These are phyloP conservation scores for Metschnikowia lunata DNA, from an alignment of 805 yeast species.

Conservation along the genomic window DNA sequence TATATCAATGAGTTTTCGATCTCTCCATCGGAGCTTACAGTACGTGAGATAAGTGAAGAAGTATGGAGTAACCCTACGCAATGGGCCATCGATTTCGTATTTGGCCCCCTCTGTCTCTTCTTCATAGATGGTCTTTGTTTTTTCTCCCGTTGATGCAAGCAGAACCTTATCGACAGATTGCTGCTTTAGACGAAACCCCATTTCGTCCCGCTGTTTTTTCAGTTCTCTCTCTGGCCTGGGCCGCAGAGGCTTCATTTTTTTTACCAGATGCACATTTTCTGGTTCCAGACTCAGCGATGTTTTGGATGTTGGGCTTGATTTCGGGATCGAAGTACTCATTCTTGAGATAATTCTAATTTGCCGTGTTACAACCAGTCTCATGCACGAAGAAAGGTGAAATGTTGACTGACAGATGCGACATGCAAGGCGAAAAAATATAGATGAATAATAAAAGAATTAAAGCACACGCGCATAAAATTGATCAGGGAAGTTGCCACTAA, in stretches of 20 bases:
- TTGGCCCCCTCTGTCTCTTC: slow-evolving; percentile 58
- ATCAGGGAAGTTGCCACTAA: no score
- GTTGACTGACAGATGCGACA: no score
- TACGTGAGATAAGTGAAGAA: slow-evolving; percentile 85
- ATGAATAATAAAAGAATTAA: no score
- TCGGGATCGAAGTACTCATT: background rate
- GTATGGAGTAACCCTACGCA: slow-evolving; percentile 79
- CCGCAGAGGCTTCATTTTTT: slow-evolving; percentile 1
- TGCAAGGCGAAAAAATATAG: no score
- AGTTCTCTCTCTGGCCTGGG: slow-evolving; percentile 10
- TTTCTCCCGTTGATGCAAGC: slow-evolving; percentile 37
- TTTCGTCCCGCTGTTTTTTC: slow-evolving; percentile 33
- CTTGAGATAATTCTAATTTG: background rate
- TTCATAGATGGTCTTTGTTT: slow-evolving; percentile 40
- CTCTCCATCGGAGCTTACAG: slow-evolving; percentile 91
- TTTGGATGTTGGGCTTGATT: background rate
- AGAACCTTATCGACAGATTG: slow-evolving; percentile 42
- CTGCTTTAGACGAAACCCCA: slow-evolving; percentile 46
- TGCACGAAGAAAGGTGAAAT: background rate
- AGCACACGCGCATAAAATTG: no score
- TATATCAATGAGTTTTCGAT: slow-evolving; percentile 71
- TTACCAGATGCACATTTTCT: background rate
- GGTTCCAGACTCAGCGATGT: no score
- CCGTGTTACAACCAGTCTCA: slow-evolving; percentile 1
- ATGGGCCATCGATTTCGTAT: slow-evolving; percentile 52